These are phyloP conservation scores for Sinapis alba DNA, from an alignment of 441 rosid genomes.

Conservation along the genomic window DNA sequence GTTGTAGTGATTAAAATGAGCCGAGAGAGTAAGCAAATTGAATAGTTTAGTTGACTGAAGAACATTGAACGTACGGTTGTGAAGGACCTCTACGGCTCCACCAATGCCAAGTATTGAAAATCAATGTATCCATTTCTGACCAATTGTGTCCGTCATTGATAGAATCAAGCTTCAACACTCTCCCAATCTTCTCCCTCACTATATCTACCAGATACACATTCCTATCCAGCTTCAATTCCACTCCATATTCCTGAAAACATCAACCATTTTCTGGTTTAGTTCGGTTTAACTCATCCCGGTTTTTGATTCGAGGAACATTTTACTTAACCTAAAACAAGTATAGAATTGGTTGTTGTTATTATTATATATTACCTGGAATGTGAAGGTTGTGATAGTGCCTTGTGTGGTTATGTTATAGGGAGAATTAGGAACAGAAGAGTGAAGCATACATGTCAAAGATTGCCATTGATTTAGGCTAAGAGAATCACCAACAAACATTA, in stretches of 20 bases:
- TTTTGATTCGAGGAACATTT: not conserved
- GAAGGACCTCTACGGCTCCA: slow-evolving; percentile 90
- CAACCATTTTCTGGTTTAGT: slow-evolving; percentile 10
- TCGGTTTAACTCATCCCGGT: not conserved
- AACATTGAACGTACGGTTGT: slow-evolving; percentile 60
- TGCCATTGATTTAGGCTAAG: slow-evolving; percentile 80
- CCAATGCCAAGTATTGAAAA: slow-evolving; percentile 98
- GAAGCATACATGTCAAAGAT: slow-evolving; percentile 78
- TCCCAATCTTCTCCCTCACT: slow-evolving; percentile 56
- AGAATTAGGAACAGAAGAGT: slow-evolving; percentile 59
- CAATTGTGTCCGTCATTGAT: slow-evolving; percentile 72
- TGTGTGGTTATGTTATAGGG: slow-evolving; percentile 48
- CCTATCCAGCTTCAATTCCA: slow-evolving; percentile 68
- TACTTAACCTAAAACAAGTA: not conserved
- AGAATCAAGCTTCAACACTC: slow-evolving; percentile 81
- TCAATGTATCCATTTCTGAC: slow-evolving; percentile 63
- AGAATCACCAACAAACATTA: slow-evolving; percentile 88
- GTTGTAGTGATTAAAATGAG: not conserved
- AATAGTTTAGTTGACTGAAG: not conserved
- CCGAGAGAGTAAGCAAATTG: not conserved
- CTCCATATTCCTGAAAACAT: slow-evolving; percentile 60
- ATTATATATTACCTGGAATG: slow-evolving; percentile 59
- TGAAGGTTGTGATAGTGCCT: slow-evolving; percentile 55
- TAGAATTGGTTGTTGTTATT: not conserved
- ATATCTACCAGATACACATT: slow-evolving; percentile 75